Evolutionary conservation across 1,139 yeast species (phyloP).

Genomic region (Meyerozyma elateridarum): DNA sequence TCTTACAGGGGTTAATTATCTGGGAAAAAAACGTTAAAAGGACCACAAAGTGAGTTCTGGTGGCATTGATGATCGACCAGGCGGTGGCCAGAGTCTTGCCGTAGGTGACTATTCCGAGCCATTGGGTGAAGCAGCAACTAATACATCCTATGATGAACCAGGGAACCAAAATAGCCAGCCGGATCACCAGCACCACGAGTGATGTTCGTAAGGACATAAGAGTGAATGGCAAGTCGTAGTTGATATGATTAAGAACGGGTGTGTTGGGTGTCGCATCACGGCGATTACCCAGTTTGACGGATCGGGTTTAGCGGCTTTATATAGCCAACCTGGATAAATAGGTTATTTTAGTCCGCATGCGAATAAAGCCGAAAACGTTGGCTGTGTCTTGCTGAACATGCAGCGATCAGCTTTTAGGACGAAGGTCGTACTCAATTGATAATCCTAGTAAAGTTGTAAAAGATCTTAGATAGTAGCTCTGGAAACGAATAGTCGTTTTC

Average conservation of each 20-base stretch:
- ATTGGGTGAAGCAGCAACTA: slow-evolving; percentile 40
- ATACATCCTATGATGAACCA: slow-evolving; percentile 44
- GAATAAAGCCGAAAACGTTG: too few relatives aligned
- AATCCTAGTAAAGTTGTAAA: too few relatives aligned
- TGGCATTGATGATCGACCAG: slow-evolving; percentile 37
- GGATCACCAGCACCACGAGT: slow-evolving; percentile 10
- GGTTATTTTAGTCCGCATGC: too few relatives aligned
- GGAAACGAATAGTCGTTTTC: too few relatives aligned
- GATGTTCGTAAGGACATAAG: slow-evolving; percentile 1
- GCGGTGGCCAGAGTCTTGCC: slow-evolving; percentile 20
- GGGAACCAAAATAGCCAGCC: slow-evolving; percentile 28
- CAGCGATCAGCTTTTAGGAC: too few relatives aligned
- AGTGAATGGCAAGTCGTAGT: background rate
- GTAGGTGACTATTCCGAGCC: slow-evolving; percentile 28
- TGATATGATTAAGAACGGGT: slow-evolving; percentile 1
- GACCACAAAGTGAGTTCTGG: slow-evolving; percentile 48
- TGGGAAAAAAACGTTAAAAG: slow-evolving; percentile 42
- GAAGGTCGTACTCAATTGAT: too few relatives aligned
- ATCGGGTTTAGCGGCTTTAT: too few relatives aligned
- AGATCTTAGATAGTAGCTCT: too few relatives aligned
- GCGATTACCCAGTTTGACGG: too few relatives aligned
- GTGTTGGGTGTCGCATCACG: too few relatives aligned
- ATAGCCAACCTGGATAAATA: too few relatives aligned
- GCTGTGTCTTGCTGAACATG: too few relatives aligned
- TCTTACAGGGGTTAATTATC: slow-evolving; percentile 35